Conservation (phyloP, 257 asterid genomes). For the Solanum dulcamara region DNA sequence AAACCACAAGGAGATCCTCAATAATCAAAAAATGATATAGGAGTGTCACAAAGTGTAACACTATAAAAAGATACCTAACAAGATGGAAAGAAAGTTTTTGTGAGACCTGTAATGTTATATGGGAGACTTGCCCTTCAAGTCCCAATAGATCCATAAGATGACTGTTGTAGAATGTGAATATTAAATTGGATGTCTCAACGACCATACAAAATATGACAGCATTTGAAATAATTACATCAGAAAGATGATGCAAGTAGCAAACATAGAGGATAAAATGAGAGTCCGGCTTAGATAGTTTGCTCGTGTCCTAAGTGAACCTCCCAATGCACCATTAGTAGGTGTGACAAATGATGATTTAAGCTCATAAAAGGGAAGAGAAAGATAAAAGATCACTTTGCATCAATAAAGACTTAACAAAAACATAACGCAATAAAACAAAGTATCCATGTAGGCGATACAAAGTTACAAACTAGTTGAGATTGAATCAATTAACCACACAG, state of each 20-base stretch:
- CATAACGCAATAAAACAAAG: not conserved
- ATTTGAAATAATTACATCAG: not conserved
- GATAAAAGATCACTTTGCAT: not conserved
- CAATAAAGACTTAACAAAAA: not conserved
- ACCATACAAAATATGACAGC: not conserved
- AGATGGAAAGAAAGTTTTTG: not conserved
- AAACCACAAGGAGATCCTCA: not conserved
- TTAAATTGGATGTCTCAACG: not conserved
- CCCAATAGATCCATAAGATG: not conserved
- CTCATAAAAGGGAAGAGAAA: not conserved
- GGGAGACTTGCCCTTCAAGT: not conserved
- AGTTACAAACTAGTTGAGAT: not conserved
- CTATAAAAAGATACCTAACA: not conserved
- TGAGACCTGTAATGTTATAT: not conserved
- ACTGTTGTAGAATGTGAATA: not conserved
- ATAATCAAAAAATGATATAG: not conserved
- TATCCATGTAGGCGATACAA: not conserved
- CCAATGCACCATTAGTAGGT: not conserved
- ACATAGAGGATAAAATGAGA: not conserved
- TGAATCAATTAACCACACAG: not conserved
- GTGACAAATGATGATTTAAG: not conserved
- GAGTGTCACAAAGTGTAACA: not conserved
- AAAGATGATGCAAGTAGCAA: not conserved
- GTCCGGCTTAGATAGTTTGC: not conserved
- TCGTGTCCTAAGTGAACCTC: not conserved